Evolutionary conservation across 2,329 filamentous ascomycete genomes (phyloP), one percentile per base, ranked within the genome.

Genomic region (Blastomyces parvus): DNA sequence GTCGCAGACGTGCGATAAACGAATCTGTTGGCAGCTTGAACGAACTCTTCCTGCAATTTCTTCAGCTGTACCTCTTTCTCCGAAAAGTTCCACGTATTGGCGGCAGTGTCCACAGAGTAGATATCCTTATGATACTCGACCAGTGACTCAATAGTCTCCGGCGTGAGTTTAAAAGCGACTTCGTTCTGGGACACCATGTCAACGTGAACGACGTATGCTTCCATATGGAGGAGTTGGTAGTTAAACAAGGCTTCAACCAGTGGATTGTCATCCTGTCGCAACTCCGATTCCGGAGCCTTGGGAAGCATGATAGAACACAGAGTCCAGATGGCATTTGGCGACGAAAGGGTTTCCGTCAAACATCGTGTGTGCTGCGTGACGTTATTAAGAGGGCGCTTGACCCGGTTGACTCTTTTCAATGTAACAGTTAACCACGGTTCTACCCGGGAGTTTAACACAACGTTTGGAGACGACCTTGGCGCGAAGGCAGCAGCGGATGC

Each of bases 141-240:
- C 67, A 99, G 85, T 61, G 89, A 80, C 72, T 96, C 91, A 79
- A 99, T 99, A 66, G 92, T 91, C 75, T 97, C 94, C 64, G 88
- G 85, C 30, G 92, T 97, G 72, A 99, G 84, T 84, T 99, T 99
- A 84, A 92, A 97, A 69, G 92, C 94, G 72, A 99, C 91, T 81
- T 97, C 94, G 76, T 96, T 94, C 78, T 92, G 89, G 72, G 95
- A 86, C 65, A 99, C 93, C 91, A 97, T 96, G 81, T 99, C 94
- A 77, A 99, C 91, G 77, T 97, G 93, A 66, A 99, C 94, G 70
- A 97, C 93, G 76, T 99, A 99, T 61, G 94, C 94, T 79, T 97
- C 92, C 70, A 97, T 81, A 75, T 97, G 91, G 73, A 97, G 82
- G 73, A 97, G 85, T 80, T 95, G 89, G 78, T 93, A 94, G 83